Percentiles rank a stretch among this genome's conserved stretches.
Evolutionary conservation across 1,284 basidiomycete genomes (phyloP).

Genomic region (Cronartium ribicola): DNA sequence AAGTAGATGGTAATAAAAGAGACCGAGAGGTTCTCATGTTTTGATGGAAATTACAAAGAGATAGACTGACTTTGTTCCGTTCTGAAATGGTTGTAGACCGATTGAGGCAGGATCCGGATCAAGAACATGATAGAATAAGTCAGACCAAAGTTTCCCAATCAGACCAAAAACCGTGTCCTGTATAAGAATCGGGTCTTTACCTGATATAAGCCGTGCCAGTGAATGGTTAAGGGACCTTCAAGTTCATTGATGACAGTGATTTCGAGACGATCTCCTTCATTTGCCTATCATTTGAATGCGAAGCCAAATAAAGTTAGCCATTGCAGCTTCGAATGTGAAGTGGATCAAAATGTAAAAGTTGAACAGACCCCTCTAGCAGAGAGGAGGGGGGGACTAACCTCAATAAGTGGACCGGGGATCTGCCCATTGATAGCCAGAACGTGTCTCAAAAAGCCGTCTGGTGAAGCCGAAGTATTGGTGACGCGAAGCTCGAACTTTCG

Average conservation of each 20-base stretch:
- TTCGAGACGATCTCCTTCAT: slow-evolving; percentile 15
- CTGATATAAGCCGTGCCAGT: slow-evolving; percentile 13
- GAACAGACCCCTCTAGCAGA: too few species aligned
- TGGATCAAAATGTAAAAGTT: too few species aligned
- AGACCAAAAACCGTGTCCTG: too few species aligned
- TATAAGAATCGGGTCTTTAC: neutral
- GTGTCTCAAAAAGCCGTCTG: slow-evolving; percentile 53
- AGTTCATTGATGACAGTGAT: slow-evolving; percentile 3
- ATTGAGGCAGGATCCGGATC: too few species aligned
- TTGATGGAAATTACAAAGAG: too few species aligned
- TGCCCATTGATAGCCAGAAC: slow-evolving; percentile 58
- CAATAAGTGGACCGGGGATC: slow-evolving; percentile 57
- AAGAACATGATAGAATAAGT: too few species aligned
- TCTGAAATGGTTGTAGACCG: too few species aligned
- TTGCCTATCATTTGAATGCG: too few species aligned
- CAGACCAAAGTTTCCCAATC: too few species aligned
- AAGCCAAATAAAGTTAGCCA: too few species aligned
- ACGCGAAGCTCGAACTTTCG: slow-evolving; percentile 47
- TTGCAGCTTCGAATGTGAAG: too few species aligned
- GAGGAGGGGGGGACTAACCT: slow-evolving; percentile 57
- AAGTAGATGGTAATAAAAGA: slow-evolving; percentile 40
- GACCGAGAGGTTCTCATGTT: neutral
- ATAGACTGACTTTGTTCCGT: slow-evolving; percentile 11
- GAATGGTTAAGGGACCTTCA: neutral
- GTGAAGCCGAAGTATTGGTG: slow-evolving; percentile 45